These are phyloP conservation scores for Angophora floribunda DNA, from an alignment of 345 rosid genomes.

Conservation along the genomic window DNA sequence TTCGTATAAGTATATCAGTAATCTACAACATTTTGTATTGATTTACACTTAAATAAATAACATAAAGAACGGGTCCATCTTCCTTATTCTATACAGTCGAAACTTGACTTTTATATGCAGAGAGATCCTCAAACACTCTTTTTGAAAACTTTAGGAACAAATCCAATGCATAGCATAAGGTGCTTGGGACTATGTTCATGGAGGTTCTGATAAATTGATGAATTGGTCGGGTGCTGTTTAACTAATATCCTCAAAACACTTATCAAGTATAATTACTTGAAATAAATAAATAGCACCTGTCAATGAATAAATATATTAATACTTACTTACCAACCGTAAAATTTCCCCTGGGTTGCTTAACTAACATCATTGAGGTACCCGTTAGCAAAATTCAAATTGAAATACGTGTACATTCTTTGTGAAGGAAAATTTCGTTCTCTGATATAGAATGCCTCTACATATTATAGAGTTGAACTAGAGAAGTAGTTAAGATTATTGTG, in stretches of 20 bases:
- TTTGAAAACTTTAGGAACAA: too few species aligned
- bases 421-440: background rate
- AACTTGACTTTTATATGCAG: background rate
- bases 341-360: background rate
- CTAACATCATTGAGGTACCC: background rate
- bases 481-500: background rate
- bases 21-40: background rate
- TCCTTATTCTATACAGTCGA: background rate
- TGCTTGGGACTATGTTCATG: background rate
- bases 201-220: background rate
- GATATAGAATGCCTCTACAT: background rate
- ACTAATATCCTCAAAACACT: background rate
- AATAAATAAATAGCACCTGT: background rate
- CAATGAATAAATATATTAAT: too few species aligned
- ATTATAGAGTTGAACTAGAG: background rate
- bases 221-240: background rate
- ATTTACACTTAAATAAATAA: background rate
- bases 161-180: background rate
- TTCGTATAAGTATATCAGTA: background rate
- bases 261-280: background rate
- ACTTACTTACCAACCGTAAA: too few species aligned
- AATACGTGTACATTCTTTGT: rapidly evolving
- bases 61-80: background rate
- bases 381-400: background rate
- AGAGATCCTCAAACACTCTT: too few species aligned